A percentile compares a stretch with the other conserved stretches of the same genome.
These are phyloP conservation scores for Dillenia suffruticosa DNA, from an alignment of 164 flowering plant species.

Conservation along the genomic window DNA sequence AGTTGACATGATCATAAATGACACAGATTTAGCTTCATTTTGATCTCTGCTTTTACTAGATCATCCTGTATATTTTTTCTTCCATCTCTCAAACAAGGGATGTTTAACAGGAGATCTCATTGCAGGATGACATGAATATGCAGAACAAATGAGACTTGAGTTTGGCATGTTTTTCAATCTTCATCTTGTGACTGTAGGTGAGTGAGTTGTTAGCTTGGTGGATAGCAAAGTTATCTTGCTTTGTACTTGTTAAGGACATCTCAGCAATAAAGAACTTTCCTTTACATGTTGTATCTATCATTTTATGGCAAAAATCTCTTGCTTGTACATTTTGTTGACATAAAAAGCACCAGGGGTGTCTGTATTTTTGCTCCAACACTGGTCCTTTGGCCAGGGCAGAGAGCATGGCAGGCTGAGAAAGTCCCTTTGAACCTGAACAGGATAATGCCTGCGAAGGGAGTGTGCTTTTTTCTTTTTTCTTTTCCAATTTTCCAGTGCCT, in stretches of 20 bases:
- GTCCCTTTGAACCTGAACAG: conserved; percentile 99
- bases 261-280: conserved; percentile 22
- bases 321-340: conserved; percentile 32
- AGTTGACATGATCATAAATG: no score
- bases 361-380: conserved; percentile 51
- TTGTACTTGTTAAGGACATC: conserved; percentile 14
- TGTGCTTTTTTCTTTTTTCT: conserved; percentile 45
- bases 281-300: background rate
- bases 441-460: conserved; percentile 99
- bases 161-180: conserved; percentile 4
- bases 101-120: no score
- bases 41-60: no score
- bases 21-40: no score
- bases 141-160: no score
- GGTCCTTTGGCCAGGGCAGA: conserved; percentile 22
- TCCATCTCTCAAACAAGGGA: no score
- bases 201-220: conserved; percentile 22
- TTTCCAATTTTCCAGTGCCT: conserved; percentile 35
- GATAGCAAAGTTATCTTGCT: conserved; percentile 10
- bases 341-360: conserved; percentile 93
- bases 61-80: no score
- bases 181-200: conserved; percentile 30
- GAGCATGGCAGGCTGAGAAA: conserved; percentile 81
- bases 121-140: no score
- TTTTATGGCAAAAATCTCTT: background rate